These are phyloP conservation scores for Pholiota molesta DNA, from an alignment of 768 basidiomycete genomes.

Conservation along the genomic window DNA sequence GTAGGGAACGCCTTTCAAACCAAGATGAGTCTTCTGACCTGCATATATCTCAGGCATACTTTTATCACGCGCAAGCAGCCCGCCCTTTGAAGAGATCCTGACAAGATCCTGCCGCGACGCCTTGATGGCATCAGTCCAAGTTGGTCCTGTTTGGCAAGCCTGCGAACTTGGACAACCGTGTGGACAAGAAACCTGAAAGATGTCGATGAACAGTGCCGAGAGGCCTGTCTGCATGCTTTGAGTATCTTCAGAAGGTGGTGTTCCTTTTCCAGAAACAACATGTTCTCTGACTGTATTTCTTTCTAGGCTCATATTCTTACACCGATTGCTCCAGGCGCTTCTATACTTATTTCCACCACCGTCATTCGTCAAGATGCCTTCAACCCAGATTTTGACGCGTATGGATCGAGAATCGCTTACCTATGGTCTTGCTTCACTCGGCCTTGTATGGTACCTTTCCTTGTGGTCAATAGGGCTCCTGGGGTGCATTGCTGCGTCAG, in stretches of 20 bases:
- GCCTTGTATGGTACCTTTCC: conserved; percentile 60
- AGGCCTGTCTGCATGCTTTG: background rate
- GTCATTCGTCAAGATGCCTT: background rate
- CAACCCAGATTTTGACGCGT: background rate
- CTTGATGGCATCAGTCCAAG: no score
- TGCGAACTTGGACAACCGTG: no score
- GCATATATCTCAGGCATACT: background rate
- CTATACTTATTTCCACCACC: no score
- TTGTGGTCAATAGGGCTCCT: conserved; percentile 70
- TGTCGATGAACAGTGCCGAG: background rate
- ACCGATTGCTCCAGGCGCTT: background rate
- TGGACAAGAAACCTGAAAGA: background rate
- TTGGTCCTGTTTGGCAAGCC: no score
- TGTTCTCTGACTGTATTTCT: background rate
- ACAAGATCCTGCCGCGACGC: background rate
- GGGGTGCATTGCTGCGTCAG: conserved; percentile 70
- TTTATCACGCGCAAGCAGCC: background rate
- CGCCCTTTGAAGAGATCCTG: background rate
- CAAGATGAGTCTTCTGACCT: background rate
- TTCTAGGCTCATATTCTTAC: background rate
- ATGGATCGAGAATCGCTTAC: conserved; percentile 17
- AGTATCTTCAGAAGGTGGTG: background rate
- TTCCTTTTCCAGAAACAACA: background rate
- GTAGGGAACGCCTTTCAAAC: background rate
- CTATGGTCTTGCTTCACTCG: conserved; percentile 37